Conservation (phyloP, 148 eudicot species). For the Spergularia marina region DNA sequence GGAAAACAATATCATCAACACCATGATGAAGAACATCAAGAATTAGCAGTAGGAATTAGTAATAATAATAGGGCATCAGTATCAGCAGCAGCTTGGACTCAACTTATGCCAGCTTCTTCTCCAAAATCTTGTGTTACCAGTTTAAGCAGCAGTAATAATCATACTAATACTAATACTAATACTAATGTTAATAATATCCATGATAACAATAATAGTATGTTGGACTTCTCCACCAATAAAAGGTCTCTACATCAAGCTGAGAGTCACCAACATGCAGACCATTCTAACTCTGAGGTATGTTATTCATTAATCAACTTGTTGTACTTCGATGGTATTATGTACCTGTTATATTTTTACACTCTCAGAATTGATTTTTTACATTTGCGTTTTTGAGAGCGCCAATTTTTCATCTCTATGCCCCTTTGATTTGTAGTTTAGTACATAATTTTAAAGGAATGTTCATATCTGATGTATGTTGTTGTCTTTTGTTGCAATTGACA, state of each 20-base stretch:
- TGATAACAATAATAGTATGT: conserved; percentile 23
- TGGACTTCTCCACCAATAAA: conserved; percentile 46
- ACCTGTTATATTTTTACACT: background rate
- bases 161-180: background rate
- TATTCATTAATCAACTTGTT: background rate
- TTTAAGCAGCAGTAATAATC: conserved; percentile 28
- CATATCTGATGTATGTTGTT: background rate
- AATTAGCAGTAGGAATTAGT: conserved; percentile 19
- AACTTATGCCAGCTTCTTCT: conserved; percentile 38
- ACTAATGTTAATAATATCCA: conserved; percentile 14
- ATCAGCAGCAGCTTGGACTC: conserved; percentile 38
- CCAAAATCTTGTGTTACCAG: conserved; percentile 45
- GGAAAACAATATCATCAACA: conserved; percentile 18
- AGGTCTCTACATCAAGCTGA: conserved; percentile 23
- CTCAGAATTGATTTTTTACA: no score
- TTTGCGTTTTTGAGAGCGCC: background rate
- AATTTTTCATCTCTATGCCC: background rate
- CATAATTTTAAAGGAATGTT: no score
- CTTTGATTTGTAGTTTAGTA: background rate
- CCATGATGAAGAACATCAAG: conserved; percentile 14
- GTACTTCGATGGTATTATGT: no score
- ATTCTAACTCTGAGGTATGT: conserved; percentile 48
- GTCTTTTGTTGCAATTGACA: conserved; percentile 26
- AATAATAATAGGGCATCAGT: conserved; percentile 10
- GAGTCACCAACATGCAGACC: conserved; percentile 41